Base-by-base conservation (phyloP, 495 filamentous ascomycete species). In the Echria macrotheca region DNA sequence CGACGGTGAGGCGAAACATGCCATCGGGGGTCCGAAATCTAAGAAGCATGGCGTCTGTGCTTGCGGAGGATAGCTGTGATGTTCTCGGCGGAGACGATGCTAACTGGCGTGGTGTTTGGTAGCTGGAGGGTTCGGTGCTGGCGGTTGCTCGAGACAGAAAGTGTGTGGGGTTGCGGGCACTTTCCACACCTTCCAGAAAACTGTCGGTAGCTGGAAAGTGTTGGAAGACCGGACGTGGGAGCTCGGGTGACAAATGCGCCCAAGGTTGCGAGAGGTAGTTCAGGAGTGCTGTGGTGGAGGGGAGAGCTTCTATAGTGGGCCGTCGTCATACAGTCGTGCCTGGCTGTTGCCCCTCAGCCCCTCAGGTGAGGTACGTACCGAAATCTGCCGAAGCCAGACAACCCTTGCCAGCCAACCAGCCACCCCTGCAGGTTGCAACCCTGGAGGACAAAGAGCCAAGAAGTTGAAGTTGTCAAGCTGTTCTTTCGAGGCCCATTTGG, bases 1-100 rank as follows among this genome's bases (percentile, higher is more conserved):
- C 77, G 25, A 87, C 71, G 23, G 69, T 76, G 49, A 89, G 69
- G 44, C 85, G 79, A 60, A 83, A 75, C 64, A 80, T 81, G 68
- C 85, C 85, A 69, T 89, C 82, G 43, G 81, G 80, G 25, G 80
- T 77, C 48, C 79, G 75, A 52, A 88, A 75, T 62, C 85, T 71
- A 35, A 89, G 68, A 47, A 89, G 72, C 84, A 89, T 89, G 44
- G 24, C 52, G 57, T 47, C 19, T 18, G 28, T 31, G 23, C 15
- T 26, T n/a, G 19, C 26, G 39, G 14, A 12, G n/a, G n/a, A n/a
- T n/a, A n/a, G n/a, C n/a, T n/a, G n/a, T n/a, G n/a, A n/a, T n/a
- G n/a, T n/a, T n/a, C n/a, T n/a, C n/a, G n/a, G n/a, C n/a, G n/a
- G n/a, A n/a, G n/a, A n/a, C n/a, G n/a, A n/a, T n/a, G n/a, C n/a